Evolutionary conservation across 306 rosid species (phyloP).

Genomic region (Trifolium dubium): DNA sequence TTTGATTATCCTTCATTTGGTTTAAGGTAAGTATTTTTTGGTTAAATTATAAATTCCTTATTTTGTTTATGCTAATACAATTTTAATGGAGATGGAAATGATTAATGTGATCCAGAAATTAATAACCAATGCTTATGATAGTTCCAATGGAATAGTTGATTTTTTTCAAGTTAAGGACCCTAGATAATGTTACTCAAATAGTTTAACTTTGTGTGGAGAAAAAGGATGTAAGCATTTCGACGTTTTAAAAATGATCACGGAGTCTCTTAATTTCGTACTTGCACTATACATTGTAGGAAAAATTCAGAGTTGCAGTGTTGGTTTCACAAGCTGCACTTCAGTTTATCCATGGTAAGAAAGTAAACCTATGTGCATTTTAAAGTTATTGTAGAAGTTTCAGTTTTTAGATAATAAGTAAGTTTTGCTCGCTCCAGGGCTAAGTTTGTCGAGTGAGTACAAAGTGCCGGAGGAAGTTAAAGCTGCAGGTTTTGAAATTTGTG

Average conservation of each 20-base stretch:
- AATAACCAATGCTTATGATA: slow-evolving; percentile 6
- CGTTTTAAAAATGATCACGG: slow-evolving; percentile 6
- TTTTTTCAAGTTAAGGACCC: too few species aligned
- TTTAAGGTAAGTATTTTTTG: neutral
- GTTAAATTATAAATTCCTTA: too few species aligned
- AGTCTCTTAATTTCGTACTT: slow-evolving; percentile 14
- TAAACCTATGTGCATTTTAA: slow-evolving; percentile 21
- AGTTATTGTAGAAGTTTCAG: slow-evolving; percentile 1
- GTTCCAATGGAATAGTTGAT: neutral
- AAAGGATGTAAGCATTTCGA: slow-evolving; percentile 11
- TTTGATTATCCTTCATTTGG: neutral
- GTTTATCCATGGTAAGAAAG: slow-evolving; percentile 80
- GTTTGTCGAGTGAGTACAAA: slow-evolving; percentile 66
- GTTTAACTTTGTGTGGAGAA: slow-evolving; percentile 6
- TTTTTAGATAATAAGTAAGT: slow-evolving; percentile 30
- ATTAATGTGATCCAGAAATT: slow-evolving; percentile 19
- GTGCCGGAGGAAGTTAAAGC: slow-evolving; percentile 82
- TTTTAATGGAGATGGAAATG: neutral
- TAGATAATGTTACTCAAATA: too few species aligned
- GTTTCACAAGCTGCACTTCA: slow-evolving; percentile 99
- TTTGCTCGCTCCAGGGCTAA: slow-evolving; percentile 62
- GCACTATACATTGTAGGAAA: slow-evolving; percentile 65
- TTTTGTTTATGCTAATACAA: slow-evolving; percentile 9
- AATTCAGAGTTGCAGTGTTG: slow-evolving; percentile 97
- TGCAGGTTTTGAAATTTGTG: slow-evolving; percentile 87